phyloP scores from a whole-genome alignment of 2,329 filamentous ascomycete species.

The Onygena corvina region DNA sequence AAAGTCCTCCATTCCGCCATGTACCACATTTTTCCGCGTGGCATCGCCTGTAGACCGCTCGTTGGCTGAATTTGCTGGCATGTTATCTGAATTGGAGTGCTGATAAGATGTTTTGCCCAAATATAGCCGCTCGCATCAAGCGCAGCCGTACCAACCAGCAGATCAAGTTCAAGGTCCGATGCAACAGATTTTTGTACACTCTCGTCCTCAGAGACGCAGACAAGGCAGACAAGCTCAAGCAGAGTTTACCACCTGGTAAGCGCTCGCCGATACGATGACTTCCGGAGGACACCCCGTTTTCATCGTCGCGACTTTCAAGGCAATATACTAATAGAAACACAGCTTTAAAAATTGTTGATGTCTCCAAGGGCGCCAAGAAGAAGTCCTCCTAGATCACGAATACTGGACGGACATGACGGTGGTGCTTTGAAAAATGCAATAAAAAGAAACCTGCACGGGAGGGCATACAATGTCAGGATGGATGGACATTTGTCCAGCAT shows the following conservation, averaged over 20 bases:
- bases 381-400: slow-evolving; percentile 29
- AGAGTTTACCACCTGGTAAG: slow-evolving; percentile 94
- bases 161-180: slow-evolving; percentile 99
- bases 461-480: slow-evolving; percentile 4
- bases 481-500: slow-evolving; percentile 1
- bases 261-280: slow-evolving; percentile 21
- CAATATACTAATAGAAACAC: slow-evolving; percentile 10
- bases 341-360: slow-evolving; percentile 37
- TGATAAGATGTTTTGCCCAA: slow-evolving; percentile 13
- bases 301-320: not conserved
- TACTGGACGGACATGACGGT: not conserved
- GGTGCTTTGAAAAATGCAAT: not conserved
- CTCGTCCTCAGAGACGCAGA: slow-evolving; percentile 96
- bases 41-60: slow-evolving; percentile 10
- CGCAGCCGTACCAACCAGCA: slow-evolving; percentile 80
- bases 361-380: slow-evolving; percentile 36
- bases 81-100: slow-evolving; percentile 7
- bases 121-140: slow-evolving; percentile 77
- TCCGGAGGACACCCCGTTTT: not conserved
- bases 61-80: not conserved
- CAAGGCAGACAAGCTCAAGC: slow-evolving; percentile 99
- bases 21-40: not conserved
- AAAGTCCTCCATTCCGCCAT: not conserved
- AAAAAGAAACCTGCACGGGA: not conserved
- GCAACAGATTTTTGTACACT: slow-evolving; percentile 92